Evolutionary conservation across 176 grass and related monocot species (phyloP).

Genomic region (Zoysia pacifica): DNA sequence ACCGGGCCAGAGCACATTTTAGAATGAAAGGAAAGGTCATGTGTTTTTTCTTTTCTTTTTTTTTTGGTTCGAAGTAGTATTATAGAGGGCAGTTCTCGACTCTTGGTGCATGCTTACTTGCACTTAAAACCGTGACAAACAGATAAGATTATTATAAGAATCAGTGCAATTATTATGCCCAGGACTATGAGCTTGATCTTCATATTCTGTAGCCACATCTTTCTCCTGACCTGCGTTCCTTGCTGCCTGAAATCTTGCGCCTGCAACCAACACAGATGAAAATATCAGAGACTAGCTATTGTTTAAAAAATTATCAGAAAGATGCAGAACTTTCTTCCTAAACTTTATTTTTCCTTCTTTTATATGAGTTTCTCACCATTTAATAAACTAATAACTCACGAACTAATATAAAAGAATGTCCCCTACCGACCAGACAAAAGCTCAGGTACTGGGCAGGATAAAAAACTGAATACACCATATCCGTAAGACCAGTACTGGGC

Average conservation of each 20-base stretch:
- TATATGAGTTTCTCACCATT: background rate
- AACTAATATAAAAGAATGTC: background rate
- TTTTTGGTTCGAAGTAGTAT: conserved; percentile 29
- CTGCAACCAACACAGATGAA: conserved; percentile 35
- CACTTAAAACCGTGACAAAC: conserved; percentile 93
- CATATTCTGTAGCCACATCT: conserved; percentile 99
- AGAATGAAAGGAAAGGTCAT: conserved; percentile 19
- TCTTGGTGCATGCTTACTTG: conserved; percentile 20
- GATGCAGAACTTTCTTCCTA: background rate
- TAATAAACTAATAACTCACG: background rate
- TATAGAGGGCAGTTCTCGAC: conserved; percentile 27
- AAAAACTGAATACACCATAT: background rate
- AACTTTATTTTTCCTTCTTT: background rate
- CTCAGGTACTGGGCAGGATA: background rate
- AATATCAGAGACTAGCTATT: background rate
- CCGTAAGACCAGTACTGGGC: background rate
- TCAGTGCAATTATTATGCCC: conserved; percentile 77
- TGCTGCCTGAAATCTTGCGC: conserved; percentile 90
- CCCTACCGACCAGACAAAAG: background rate
- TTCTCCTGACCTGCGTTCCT: conserved; percentile 73
- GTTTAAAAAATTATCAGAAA: background rate
- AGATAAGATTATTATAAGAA: conserved; percentile 85
- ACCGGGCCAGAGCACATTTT: conserved; percentile 27
- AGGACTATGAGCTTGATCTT: conserved; percentile 94
- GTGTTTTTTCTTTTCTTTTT: background rate